Conservation (phyloP, 164 flowering plant genomes). For the Berberis thunbergii region DNA sequence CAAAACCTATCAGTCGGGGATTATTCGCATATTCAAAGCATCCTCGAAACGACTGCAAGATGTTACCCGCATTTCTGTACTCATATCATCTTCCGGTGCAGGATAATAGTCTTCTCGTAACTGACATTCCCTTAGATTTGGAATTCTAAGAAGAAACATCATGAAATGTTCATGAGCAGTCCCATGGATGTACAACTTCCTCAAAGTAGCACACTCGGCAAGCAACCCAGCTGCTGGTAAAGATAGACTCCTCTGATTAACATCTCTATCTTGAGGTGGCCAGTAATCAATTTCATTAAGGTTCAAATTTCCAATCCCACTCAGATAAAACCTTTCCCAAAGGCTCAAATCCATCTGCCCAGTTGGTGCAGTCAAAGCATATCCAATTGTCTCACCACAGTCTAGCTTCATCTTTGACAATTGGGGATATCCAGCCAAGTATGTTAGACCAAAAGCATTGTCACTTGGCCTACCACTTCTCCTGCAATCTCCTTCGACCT, state of each 20-base stretch:
- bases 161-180: conserved; percentile 88
- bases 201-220: conserved; percentile 41
- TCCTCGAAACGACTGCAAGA: conserved; percentile 84
- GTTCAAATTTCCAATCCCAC: conserved; percentile 45
- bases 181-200: conserved; percentile 93
- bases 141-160: conserved; percentile 49
- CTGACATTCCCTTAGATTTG: conserved; percentile 74
- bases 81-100: conserved; percentile 96
- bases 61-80: conserved; percentile 85
- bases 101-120: conserved; percentile 91
- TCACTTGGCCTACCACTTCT: conserved; percentile 34
- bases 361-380: conserved; percentile 74
- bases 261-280: conserved; percentile 95
- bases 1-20: conserved; percentile 39
- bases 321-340: conserved; percentile 86
- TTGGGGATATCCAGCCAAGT: conserved; percentile 38
- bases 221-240: conserved; percentile 82
- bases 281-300: conserved; percentile 84
- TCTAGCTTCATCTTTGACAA: conserved; percentile 72
- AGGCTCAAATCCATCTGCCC: conserved; percentile 90
- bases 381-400: conserved; percentile 72
- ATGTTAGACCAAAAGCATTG: conserved; percentile 50
- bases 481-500: conserved; percentile 90
- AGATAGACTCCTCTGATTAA: conserved; percentile 75
- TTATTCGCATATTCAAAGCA: conserved; percentile 41